Evolutionary conservation across 2,329 filamentous ascomycete genomes (phyloP), one percentile per base, ranked within the genome.

Genomic region (Thelonectria discophora): DNA sequence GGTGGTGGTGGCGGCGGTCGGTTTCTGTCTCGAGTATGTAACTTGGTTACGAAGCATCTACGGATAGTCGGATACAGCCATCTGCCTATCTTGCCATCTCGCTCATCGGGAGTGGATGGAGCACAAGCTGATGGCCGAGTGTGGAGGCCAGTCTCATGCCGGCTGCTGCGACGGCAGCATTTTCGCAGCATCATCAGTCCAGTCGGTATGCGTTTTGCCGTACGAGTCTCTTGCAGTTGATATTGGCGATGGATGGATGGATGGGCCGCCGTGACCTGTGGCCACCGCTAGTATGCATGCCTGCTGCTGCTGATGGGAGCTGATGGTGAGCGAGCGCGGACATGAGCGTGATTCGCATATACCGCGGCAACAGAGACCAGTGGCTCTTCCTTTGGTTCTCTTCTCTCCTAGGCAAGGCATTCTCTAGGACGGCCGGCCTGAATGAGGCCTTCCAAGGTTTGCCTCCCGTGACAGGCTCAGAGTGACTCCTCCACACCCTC

Each of bases 401-500:
- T 60, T 61, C 65, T 69, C 21, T 24, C 21, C 21, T 24, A 24
- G 21, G 21, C 21, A 24, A 24, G 21, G 21, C 21, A 24, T 24
- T 24, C 21, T 24, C 65, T 34, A 50, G 47, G 37, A 45, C 56
- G 63, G 57, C 32, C 65, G 18, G 55, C 55, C 9, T 64, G 55
- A 37, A 13, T 71, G 69, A 69, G 69, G 68, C 69, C 69, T 66
- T 59, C 69, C 71, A 46, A 6, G 40, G 43, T 52, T 30, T 54
- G 52, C 37, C 53, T 53, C 60, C 52, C 58, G 60, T 63, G 60
- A 63, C 57, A 55, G 53, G 58, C 56, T 62, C 37, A 47, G 42
- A 56, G 54, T 60, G 60, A 62, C 69, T 63, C 67, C 69, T 70
- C 67, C 69, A 70, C 69, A 69, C 69, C 66, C 69, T 68, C 55